These are phyloP conservation scores for Tritrichomonas foetus DNA, from an alignment of 208 protist genomes.

Conservation along the genomic window DNA sequence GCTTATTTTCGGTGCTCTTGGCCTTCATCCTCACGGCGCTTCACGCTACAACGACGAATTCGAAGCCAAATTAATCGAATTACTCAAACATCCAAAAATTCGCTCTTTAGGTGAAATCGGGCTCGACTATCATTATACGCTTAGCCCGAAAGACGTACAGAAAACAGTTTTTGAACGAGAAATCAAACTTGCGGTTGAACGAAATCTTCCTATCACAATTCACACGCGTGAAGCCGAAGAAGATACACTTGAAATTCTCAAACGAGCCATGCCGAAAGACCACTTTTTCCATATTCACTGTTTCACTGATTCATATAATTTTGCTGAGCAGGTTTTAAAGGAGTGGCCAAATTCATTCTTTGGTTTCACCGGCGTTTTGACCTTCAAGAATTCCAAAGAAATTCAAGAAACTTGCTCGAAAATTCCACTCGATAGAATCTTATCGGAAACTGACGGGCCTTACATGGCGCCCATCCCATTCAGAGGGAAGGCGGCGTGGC, in stretches of 20 bases:
- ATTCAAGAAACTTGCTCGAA: constrained; percentile 10
- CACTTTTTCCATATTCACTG: constrained; percentile 61
- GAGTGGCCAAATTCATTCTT: constrained; percentile 62
- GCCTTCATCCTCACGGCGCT: constrained; percentile 18
- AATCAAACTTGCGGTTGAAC: constrained; percentile 54
- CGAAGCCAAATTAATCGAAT: not conserved
- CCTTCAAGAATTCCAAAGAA: constrained; percentile 53
- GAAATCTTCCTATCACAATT: constrained; percentile 62
- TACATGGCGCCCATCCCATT: constrained; percentile 66
- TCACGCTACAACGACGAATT: constrained; percentile 3
- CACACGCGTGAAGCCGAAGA: constrained; percentile 66
- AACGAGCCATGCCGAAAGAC: constrained; percentile 58
- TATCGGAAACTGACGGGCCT: constrained; percentile 69
- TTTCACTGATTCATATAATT: constrained; percentile 53
- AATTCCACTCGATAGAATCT: constrained; percentile 48
- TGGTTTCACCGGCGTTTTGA: constrained; percentile 68
- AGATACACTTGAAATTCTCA: constrained; percentile 62
- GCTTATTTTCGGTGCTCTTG: constrained; percentile 31
- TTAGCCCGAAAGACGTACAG: not conserved
- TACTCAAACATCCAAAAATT: not conserved
- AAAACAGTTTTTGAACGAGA: constrained; percentile 58
- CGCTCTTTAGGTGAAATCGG: not conserved
- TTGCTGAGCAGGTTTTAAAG: constrained; percentile 3
- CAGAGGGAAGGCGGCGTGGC: constrained; percentile 56
- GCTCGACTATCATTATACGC: not conserved